Base-by-base conservation (phyloP, 352 stramenopile species). In the Phytophthora nicotianae region DNA sequence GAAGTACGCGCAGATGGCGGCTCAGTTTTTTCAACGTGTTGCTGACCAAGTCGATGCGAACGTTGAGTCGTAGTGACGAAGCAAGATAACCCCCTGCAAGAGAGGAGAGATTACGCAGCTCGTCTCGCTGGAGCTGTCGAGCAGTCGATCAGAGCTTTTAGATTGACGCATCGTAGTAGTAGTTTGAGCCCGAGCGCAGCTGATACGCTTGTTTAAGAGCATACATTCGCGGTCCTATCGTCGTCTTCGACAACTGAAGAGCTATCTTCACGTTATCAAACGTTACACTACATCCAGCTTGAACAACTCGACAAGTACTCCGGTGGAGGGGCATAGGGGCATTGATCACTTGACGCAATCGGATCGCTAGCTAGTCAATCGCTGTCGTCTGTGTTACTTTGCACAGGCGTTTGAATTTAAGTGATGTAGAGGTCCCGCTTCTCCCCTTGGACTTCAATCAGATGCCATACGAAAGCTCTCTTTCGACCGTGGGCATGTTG, bases 21-120 rank as follows among this genome's bases (percentile, higher is more conserved):
- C 43, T 33, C 42, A 72, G 19, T 67, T 72, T 63, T 77, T 74
- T 57, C 52, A 49, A 20, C 49, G 59, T 50, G 49, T 49, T 29
- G 43, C 20, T 24, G 40, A 56, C 19, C 46, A 72, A 19, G 20
- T 66, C 23, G 33, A 47, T 19, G 20, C 46, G 4, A 16, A 40
- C 10, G 24, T 21, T 40, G 37, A 50, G 11, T 43, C 26, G 3
- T 4, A 55, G 3, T 57, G 26, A 50, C 14, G 26, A 40, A 40
- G 6, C n/a, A 5, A 45, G 10, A 48, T 41, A 35, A 64, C 61
- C 53, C 48, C 41, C 54, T 32, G 4, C 5, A 17, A 32, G n/a
- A 48, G 19, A 52, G 35, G 49, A 62, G 66, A 75, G 66, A 68
- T 19, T 21, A 23, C 32, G 24, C 17, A 50, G 24, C 33, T 42